Evolutionary conservation across 495 filamentous ascomycete species (phyloP).

Genomic region (Hyaloscypha hepaticicola): DNA sequence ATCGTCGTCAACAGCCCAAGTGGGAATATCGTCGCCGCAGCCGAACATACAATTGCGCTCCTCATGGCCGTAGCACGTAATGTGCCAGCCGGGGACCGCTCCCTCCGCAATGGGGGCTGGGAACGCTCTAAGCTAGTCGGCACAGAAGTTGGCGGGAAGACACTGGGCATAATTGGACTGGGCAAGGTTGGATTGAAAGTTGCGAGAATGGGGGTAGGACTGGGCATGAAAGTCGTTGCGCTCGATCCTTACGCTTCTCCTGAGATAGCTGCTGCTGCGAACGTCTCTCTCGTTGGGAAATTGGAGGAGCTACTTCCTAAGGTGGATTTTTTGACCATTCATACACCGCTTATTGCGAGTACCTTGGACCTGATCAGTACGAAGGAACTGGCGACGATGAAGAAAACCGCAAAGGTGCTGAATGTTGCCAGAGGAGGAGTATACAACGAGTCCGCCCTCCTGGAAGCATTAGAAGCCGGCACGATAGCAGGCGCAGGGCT

Average conservation of each 20-base stretch:
- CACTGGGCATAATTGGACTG: conserved; percentile 64
- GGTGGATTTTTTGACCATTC: conserved; percentile 72
- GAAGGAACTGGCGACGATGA: conserved; percentile 65
- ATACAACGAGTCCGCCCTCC: conserved; percentile 67
- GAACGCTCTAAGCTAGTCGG: conserved; percentile 67
- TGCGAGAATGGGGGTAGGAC: conserved; percentile 63
- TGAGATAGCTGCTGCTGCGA: conserved; percentile 55
- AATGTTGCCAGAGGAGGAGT: conserved; percentile 76
- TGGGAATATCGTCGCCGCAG: conserved; percentile 70
- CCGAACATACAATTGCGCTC: conserved; percentile 66
- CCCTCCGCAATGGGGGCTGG: conserved; percentile 62
- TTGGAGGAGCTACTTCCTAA: conserved; percentile 56
- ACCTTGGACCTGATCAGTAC: conserved; percentile 65
- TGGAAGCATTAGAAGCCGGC: conserved; percentile 63
- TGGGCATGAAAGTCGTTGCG: conserved; percentile 67
- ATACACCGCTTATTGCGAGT: conserved; percentile 69
- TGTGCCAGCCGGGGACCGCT: conserved; percentile 56
- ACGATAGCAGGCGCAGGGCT: conserved; percentile 70
- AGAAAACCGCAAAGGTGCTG: conserved; percentile 59
- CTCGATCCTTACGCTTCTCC: conserved; percentile 67
- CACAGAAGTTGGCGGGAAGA: conserved; percentile 69
- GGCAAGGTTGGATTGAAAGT: conserved; percentile 75
- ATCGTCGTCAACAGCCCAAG: conserved; percentile 69
- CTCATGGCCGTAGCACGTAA: conserved; percentile 66
- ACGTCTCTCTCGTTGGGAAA: conserved; percentile 52